A percentile compares a stretch with the other conserved stretches of the same genome.
Evolutionary conservation across 768 basidiomycete genomes (phyloP).

Genomic region (Mycena rebaudengoi): DNA sequence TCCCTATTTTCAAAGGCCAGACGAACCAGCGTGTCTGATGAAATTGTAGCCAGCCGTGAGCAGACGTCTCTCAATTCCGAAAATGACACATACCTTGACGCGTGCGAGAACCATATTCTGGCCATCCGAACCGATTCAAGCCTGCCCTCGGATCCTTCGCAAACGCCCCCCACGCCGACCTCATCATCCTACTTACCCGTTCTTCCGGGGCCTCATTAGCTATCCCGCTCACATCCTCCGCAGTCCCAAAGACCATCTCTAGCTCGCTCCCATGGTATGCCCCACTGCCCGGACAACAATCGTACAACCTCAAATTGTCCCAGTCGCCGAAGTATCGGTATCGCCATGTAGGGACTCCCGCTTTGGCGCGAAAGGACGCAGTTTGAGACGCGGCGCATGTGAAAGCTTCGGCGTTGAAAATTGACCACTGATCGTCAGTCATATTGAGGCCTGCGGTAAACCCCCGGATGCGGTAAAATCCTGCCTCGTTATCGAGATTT

Average conservation of each 20-base stretch:
- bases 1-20: slow-evolving; percentile 8
- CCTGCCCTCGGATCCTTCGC: slow-evolving; percentile 12
- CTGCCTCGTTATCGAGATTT: slow-evolving; percentile 7
- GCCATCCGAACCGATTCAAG: slow-evolving; percentile 6
- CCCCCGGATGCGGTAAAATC: slow-evolving; percentile 11
- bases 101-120: slow-evolving; percentile 2
- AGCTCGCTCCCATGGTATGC: slow-evolving; percentile 17
- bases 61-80: background rate
- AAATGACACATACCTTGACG: background rate
- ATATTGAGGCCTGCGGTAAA: slow-evolving; percentile 1
- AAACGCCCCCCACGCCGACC: slow-evolving; percentile 11
- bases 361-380: background rate
- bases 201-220: background rate
- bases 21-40: slow-evolving; percentile 13
- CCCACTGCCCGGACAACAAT: slow-evolving; percentile 15
- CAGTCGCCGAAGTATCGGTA: slow-evolving; percentile 18
- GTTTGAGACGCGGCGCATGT: slow-evolving; percentile 6
- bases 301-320: slow-evolving; percentile 12
- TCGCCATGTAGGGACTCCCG: slow-evolving; percentile 14
- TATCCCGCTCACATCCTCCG: slow-evolving; percentile 6
- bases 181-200: slow-evolving; percentile 6
- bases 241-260: slow-evolving; percentile 14
- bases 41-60: background rate
- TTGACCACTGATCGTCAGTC: slow-evolving; percentile 6
- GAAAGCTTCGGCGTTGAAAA: slow-evolving; percentile 6